Conservation (phyloP, 345 rosid species). For the Euphorbia lathyris region DNA sequence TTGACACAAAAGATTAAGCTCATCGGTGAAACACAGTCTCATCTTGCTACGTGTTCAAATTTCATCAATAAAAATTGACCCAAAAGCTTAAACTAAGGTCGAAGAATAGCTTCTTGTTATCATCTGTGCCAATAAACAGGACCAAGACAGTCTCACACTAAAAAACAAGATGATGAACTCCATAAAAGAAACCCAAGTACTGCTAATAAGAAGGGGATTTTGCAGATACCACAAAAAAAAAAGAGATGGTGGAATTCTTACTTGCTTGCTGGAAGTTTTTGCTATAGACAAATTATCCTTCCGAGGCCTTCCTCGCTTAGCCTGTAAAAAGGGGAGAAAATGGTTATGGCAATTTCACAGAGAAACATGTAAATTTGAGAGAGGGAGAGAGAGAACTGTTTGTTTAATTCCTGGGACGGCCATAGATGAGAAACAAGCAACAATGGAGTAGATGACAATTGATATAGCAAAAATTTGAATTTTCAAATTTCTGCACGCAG, state of each 20-base stretch:
- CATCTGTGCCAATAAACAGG: too few species aligned
- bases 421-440: too few species aligned
- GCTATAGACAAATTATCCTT: neutral
- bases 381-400: neutral
- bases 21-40: too few species aligned
- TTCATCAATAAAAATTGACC: too few species aligned
- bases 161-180: neutral
- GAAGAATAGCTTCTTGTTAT: too few species aligned
- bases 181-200: neutral
- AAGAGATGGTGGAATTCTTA: neutral
- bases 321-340: neutral
- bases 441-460: too few species aligned
- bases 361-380: neutral
- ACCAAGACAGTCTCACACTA: too few species aligned
- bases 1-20: too few species aligned
- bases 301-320: neutral
- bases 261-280: neutral
- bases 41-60: too few species aligned
- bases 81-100: too few species aligned
- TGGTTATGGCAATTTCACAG: neutral
- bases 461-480: too few species aligned
- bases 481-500: too few species aligned
- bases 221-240: neutral
- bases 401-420: neutral
- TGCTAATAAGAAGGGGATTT: neutral